Conservation (phyloP, 768 basidiomycete genomes). For the Mycena crocata region DNA sequence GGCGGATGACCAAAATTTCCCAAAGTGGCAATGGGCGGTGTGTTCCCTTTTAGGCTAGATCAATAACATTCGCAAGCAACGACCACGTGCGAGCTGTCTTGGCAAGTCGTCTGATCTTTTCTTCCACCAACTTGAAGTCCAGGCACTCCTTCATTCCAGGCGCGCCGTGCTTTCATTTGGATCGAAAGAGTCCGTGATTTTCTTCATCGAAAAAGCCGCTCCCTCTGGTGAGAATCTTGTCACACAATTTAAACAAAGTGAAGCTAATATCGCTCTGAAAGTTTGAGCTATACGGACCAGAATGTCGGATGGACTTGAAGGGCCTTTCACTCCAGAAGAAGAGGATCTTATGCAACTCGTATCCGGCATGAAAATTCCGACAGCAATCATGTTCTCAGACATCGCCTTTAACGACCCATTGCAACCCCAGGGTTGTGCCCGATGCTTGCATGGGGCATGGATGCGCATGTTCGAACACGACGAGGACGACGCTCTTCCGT, state of each 20-base stretch:
- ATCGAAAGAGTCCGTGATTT: too few relatives aligned
- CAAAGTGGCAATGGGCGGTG: neutral
- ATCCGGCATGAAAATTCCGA: neutral
- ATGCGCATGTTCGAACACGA: conserved; percentile 1
- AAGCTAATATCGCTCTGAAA: too few relatives aligned
- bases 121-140: too few relatives aligned
- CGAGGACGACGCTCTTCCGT: neutral
- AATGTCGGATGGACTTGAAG: too few relatives aligned
- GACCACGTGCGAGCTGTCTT: too few relatives aligned
- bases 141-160: too few relatives aligned
- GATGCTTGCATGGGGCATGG: conserved; percentile 7
- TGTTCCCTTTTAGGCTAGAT: neutral
- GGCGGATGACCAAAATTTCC: conserved; percentile 1
- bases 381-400: conserved; percentile 1
- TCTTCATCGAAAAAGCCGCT: too few relatives aligned
- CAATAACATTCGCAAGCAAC: neutral
- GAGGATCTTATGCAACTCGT: neutral
- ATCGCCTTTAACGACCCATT: conserved; percentile 3
- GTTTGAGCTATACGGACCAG: too few relatives aligned
- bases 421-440: neutral
- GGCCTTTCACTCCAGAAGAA: conserved; percentile 2
- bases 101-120: too few relatives aligned
- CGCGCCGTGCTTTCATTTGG: too few relatives aligned
- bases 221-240: too few relatives aligned
- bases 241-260: too few relatives aligned